A percentile compares a stretch with the other conserved stretches of the same genome.
phyloP scores from a whole-genome alignment of 2,329 filamentous ascomycete genomes.

The Fusarium longipes region DNA sequence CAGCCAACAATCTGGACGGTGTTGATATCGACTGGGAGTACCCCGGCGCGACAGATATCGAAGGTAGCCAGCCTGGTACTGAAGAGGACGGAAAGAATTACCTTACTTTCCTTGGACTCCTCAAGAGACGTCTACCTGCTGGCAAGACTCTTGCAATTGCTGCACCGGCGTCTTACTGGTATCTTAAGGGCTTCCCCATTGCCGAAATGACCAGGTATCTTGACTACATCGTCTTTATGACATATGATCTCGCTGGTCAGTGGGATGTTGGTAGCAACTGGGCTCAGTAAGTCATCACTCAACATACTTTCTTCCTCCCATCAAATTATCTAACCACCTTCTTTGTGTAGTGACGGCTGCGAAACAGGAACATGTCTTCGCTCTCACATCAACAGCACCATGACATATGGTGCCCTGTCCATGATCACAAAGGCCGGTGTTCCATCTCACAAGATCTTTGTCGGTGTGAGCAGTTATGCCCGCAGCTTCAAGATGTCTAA shows the following conservation, averaged over 20 bases:
- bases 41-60: conserved; percentile 43
- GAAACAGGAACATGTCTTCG: background rate
- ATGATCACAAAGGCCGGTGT: background rate
- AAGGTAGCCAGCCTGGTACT: conserved; percentile 45
- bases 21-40: conserved; percentile 60
- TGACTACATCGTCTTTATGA: conserved; percentile 48
- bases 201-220: conserved; percentile 39
- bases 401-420: background rate
- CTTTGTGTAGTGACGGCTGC: background rate
- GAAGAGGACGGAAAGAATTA: conserved; percentile 29
- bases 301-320: no score
- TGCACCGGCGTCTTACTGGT: conserved; percentile 51
- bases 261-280: background rate
- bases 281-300: background rate
- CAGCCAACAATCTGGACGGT: conserved; percentile 53
- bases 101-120: conserved; percentile 21
- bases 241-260: conserved; percentile 23
- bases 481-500: background rate
- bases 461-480: background rate
- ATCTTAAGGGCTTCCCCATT: conserved; percentile 49
- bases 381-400: background rate
- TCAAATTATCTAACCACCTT: no score
- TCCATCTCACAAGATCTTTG: background rate
- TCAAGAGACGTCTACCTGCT: background rate
- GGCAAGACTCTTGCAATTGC: conserved; percentile 47